These are phyloP conservation scores for Sarocladium strictum DNA, from an alignment of 2,329 filamentous ascomycete species.

Conservation along the genomic window DNA sequence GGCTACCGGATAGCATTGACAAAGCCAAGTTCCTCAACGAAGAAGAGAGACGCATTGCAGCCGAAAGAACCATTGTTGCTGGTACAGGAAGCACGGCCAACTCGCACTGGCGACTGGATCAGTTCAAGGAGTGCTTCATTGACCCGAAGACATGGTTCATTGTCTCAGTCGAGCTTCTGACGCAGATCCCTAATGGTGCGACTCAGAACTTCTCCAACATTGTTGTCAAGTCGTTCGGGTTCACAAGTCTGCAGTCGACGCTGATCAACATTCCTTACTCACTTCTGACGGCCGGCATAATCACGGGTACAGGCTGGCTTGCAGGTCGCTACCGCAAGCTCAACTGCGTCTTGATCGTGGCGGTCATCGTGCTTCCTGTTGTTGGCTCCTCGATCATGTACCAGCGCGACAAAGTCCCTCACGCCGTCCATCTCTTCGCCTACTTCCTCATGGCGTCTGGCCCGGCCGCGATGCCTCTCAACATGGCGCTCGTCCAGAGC, in stretches of 20 bases:
- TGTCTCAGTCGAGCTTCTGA: slow-evolving; percentile 44
- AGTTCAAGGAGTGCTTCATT: slow-evolving; percentile 45
- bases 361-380: slow-evolving; percentile 44
- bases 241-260: slow-evolving; percentile 46
- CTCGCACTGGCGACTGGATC: slow-evolving; percentile 41
- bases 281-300: slow-evolving; percentile 40
- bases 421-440: slow-evolving; percentile 45
- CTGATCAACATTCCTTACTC: slow-evolving; percentile 56
- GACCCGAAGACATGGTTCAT: slow-evolving; percentile 59
- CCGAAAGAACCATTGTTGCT: slow-evolving; percentile 39
- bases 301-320: slow-evolving; percentile 43
- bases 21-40: slow-evolving; percentile 51
- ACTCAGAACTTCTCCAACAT: slow-evolving; percentile 54
- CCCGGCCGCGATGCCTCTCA: slow-evolving; percentile 47
- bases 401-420: slow-evolving; percentile 31
- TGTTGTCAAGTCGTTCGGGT: slow-evolving; percentile 50
- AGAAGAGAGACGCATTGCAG: slow-evolving; percentile 43
- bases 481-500: slow-evolving; percentile 47
- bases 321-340: slow-evolving; percentile 44
- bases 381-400: slow-evolving; percentile 49
- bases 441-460: slow-evolving; percentile 53
- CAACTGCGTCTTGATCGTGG: slow-evolving; percentile 45
- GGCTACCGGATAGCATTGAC: slow-evolving; percentile 48
- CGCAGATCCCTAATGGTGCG: slow-evolving; percentile 57
- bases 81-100: slow-evolving; percentile 47